A percentile compares a stretch with the other conserved stretches of the same genome.
Conservation (phyloP, 2,329 filamentous ascomycete species). For the Dothideomycetidae sp. region DNA sequence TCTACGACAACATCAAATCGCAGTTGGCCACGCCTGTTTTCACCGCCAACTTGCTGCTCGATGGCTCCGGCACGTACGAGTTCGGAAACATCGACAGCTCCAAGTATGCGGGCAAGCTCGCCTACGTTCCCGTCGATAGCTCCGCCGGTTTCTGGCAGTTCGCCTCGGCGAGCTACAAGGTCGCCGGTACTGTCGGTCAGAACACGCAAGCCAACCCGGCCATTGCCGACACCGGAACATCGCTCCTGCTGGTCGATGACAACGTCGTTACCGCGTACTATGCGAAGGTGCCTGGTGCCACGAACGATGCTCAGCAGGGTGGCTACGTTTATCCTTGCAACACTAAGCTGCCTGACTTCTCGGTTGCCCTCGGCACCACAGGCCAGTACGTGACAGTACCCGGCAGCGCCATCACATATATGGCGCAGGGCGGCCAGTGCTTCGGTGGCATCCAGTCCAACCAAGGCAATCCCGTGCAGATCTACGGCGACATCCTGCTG, state of each 20-base stretch:
- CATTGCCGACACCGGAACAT: constrained; percentile 44
- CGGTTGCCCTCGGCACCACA: constrained; percentile 40
- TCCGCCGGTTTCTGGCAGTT: constrained; percentile 58
- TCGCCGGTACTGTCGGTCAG: constrained; percentile 41
- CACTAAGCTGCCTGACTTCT: constrained; percentile 29
- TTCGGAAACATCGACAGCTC: constrained; percentile 55
- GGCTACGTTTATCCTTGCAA: constrained; percentile 32
- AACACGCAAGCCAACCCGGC: constrained; percentile 35
- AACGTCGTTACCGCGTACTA: constrained; percentile 33
- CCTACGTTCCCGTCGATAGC: constrained; percentile 47
- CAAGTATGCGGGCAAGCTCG: constrained; percentile 49
- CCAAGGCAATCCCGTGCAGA: constrained; percentile 38
- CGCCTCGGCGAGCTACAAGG: constrained; percentile 40
- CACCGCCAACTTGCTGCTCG: constrained; percentile 52
- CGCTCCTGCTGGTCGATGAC: constrained; percentile 45
- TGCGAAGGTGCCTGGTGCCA: constrained; percentile 25
- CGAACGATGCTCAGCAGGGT: constrained; percentile 24
- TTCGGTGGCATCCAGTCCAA: constrained; percentile 55
- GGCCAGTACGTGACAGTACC: constrained; percentile 27
- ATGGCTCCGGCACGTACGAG: constrained; percentile 50
- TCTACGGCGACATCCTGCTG: constrained; percentile 49
- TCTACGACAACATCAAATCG: constrained; percentile 56
- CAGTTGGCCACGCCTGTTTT: constrained; percentile 52
- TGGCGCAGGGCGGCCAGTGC: constrained; percentile 41
- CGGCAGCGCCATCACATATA: constrained; percentile 36